phyloP scores from a whole-genome alignment of 805 yeast genomes.

The Pichia sporocuriosa region DNA sequence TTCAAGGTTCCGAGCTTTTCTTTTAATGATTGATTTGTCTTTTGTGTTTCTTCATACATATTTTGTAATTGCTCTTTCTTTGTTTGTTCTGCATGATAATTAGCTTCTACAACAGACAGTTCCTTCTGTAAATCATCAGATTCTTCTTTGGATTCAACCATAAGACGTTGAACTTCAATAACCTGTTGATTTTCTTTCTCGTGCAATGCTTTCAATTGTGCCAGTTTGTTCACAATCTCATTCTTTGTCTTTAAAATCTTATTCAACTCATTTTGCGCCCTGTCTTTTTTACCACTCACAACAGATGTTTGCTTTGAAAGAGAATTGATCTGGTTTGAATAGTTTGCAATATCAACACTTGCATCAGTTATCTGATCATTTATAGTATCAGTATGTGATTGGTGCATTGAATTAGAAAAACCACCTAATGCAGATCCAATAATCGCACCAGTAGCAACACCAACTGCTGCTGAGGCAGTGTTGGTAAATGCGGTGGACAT shows the following conservation, averaged over 20 bases:
- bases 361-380: slow-evolving; percentile 69
- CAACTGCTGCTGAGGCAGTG: slow-evolving; percentile 4
- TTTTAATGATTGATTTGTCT: slow-evolving; percentile 55
- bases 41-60: slow-evolving; percentile 60
- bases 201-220: slow-evolving; percentile 59
- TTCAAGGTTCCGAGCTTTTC: slow-evolving; percentile 63
- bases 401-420: neutral
- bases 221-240: slow-evolving; percentile 67
- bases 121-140: slow-evolving; percentile 65
- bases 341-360: slow-evolving; percentile 77
- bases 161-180: slow-evolving; percentile 57
- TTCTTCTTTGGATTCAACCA: slow-evolving; percentile 56
- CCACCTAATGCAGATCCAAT: slow-evolving; percentile 5
- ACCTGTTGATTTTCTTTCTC: slow-evolving; percentile 75
- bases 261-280: slow-evolving; percentile 74
- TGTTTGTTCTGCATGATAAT: slow-evolving; percentile 59
- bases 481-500: slow-evolving; percentile 7
- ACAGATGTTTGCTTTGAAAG: slow-evolving; percentile 67
- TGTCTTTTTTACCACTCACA: slow-evolving; percentile 60
- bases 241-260: slow-evolving; percentile 58
- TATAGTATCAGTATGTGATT: slow-evolving; percentile 3
- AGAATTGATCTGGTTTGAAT: slow-evolving; percentile 78
- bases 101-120: slow-evolving; percentile 71
- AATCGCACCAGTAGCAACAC: slow-evolving; percentile 9
- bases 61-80: slow-evolving; percentile 56